Conservation (phyloP, 2,329 filamentous ascomycete genomes). For the Coniochaeta ligniaria region DNA sequence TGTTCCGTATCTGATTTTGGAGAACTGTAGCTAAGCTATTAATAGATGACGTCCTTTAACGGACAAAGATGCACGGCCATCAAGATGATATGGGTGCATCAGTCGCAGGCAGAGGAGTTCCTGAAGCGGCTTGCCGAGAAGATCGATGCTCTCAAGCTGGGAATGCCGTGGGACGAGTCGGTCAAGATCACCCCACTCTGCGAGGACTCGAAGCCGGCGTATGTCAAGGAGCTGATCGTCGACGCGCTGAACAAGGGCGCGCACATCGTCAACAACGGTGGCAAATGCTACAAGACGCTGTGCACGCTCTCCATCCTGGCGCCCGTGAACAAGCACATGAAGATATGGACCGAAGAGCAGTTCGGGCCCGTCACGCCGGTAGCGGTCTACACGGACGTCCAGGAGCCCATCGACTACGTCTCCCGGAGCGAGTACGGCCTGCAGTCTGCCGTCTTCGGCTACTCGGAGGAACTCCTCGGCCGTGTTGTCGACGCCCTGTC, state of each 20-base stretch:
- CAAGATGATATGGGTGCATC: conserved; percentile 2
- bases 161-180: conserved; percentile 1
- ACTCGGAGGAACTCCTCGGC: neutral
- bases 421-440: neutral
- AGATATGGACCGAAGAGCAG: conserved; percentile 1
- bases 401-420: neutral
- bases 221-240: conserved; percentile 1
- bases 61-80: neutral
- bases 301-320: conserved; percentile 2
- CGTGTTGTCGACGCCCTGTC: neutral
- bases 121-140: neutral
- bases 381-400: conserved; percentile 1
- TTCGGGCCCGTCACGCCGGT: conserved; percentile 2
- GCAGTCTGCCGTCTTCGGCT: neutral
- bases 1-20: too few species aligned
- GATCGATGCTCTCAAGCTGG: neutral
- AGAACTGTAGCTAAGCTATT: too few species aligned
- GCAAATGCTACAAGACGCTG: neutral
- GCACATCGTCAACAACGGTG: conserved; percentile 1
- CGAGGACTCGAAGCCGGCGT: neutral
- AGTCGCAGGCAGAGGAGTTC: neutral
- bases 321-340: conserved; percentile 1
- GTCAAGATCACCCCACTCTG: conserved; percentile 1
- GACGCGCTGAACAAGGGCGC: conserved; percentile 1
- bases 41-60: conserved; percentile 3